Evolutionary conservation across 495 filamentous ascomycete genomes (phyloP), one percentile per base, ranked within the genome.

Genomic region (Podospora pseudopauciseta): DNA sequence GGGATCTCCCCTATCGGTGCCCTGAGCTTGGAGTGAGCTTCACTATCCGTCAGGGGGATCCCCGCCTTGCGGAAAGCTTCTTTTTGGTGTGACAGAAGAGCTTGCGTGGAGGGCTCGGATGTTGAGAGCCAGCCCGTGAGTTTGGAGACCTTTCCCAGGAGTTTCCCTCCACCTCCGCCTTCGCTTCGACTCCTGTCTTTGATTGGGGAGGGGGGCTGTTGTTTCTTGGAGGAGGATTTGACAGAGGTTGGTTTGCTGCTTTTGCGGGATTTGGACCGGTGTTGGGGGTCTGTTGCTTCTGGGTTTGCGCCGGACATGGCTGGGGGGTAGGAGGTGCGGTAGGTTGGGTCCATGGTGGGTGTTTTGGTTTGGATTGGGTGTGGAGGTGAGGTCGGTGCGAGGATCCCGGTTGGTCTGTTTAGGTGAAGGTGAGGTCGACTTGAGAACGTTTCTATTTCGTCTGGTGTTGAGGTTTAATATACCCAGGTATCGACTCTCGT

Each of bases 71-170:
- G 63, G 65, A 76, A 81, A 4, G 71, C 68, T 9, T 78, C 74
- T 59, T 77, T 78, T 64, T 77, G 78, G 65, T 81, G 80, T 19
- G 78, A 73, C 65, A 74, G 77, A 19, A 80, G 67, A 0, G 77
- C 80, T 15, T 80, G 76, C 16, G 74, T 66, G 2, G 81, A 82
- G 3, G 81, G 81, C 32, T 83, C 81, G 44, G 74, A 77, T 9
- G 75, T 74, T 0, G 76, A 72, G 11, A 80, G 67, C 81, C 81
- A 83, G 27, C 69, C 75, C 55, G 80, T 79, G 54, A 83, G 63
- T 28, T 81, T 78, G 60, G 71, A 70, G 15, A 81, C 64, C 30
- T 67, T 49, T 49, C 9, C 15, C 13, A 49, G 39, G 39, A 49
- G 66, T n/a, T 58, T 60, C 3, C 58, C 23, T 61, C 39, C 63